Evolutionary conservation across 2,329 filamentous ascomycete genomes (phyloP).

Genomic region (Westerdykella aurantiaca): DNA sequence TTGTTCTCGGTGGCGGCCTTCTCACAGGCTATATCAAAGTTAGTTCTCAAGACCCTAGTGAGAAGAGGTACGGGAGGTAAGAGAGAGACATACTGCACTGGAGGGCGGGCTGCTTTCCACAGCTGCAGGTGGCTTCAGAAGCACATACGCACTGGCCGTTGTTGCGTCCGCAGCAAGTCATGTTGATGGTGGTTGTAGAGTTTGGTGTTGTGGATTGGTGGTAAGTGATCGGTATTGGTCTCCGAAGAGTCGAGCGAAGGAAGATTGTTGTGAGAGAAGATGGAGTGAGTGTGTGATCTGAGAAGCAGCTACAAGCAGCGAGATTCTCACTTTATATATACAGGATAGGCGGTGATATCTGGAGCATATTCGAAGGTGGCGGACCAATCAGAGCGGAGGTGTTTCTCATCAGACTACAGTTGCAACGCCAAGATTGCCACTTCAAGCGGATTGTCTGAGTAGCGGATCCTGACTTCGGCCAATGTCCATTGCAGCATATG

Average conservation of each 20-base stretch:
- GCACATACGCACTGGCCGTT: constrained; percentile 53
- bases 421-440: not conserved
- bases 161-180: constrained; percentile 56
- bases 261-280: not conserved
- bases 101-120: constrained; percentile 79
- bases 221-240: not conserved
- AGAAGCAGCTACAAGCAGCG: not conserved
- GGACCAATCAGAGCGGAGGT: not conserved
- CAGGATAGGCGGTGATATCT: not conserved
- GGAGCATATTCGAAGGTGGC: not conserved
- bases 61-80: constrained; percentile 1
- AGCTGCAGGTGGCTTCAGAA: constrained; percentile 67
- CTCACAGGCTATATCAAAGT: constrained; percentile 51
- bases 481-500: no score
- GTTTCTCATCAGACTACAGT: not conserved
- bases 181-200: constrained; percentile 21
- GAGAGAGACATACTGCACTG: constrained; percentile 56
- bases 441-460: no score
- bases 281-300: not conserved
- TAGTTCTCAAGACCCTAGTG: not conserved
- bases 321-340: not conserved
- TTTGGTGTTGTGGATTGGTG: constrained; percentile 5
- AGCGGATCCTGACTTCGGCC: no score
- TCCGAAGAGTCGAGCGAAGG: constrained; percentile 1
- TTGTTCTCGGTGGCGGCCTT: constrained; percentile 72